Evolutionary conservation across 169 alveolate species (phyloP).

Genomic region (Plasmodium cynomolgi): DNA sequence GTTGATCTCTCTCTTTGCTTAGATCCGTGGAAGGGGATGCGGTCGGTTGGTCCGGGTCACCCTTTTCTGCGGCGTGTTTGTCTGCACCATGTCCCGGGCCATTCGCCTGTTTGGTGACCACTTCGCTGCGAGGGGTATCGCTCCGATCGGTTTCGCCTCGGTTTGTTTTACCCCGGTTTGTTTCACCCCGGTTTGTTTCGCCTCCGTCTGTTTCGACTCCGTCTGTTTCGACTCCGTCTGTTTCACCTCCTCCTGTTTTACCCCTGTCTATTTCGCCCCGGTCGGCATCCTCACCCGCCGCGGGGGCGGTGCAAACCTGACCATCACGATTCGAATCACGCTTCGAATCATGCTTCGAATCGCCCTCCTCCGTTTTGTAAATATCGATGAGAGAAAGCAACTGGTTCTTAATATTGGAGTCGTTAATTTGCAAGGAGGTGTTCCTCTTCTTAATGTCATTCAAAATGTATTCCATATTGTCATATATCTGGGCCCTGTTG

Average conservation of each 20-base stretch:
- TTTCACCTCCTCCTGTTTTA: background rate
- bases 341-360: background rate
- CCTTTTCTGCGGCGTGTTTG: background rate
- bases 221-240: background rate
- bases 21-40: background rate
- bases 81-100: background rate
- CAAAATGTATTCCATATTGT: conserved; percentile 15
- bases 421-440: conserved; percentile 19
- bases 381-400: conserved; percentile 58
- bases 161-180: background rate
- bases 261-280: background rate
- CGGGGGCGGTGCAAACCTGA: background rate
- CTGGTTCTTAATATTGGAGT: conserved; percentile 67
- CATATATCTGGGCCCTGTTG: conserved; percentile 35
- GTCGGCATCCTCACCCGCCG: background rate
- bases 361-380: conserved; percentile 29
- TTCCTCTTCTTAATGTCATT: conserved; percentile 48
- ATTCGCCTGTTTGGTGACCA: background rate
- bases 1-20: background rate
- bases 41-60: background rate
- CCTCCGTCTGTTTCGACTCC: too few species aligned
- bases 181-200: background rate
- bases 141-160: background rate
- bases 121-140: background rate
- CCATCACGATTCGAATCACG: background rate